These are phyloP conservation scores for Wickerhamomyces sp. DNA, from an alignment of 1,139 yeast genomes.

Conservation along the genomic window DNA sequence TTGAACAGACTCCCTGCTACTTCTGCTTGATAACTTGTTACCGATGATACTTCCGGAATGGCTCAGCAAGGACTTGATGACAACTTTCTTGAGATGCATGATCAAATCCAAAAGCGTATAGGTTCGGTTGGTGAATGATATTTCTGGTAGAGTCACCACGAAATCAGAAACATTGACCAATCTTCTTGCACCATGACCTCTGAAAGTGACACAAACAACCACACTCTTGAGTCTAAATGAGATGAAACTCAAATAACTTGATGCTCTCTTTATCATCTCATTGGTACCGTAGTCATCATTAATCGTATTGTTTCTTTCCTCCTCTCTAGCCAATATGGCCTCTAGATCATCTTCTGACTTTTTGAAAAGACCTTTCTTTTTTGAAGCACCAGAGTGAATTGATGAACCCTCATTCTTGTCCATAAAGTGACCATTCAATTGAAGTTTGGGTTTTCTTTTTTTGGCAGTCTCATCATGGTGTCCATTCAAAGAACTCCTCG, in stretches of 20 bases:
- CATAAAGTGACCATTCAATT: neutral
- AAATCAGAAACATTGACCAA: constrained; percentile 60
- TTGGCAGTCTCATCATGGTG: too few species aligned
- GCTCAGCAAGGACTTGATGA: constrained; percentile 46
- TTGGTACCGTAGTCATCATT: constrained; percentile 37
- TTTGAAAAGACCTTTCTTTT: constrained; percentile 1
- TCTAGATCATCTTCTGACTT: constrained; percentile 6
- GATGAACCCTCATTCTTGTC: neutral
- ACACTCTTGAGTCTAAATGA: constrained; percentile 43
- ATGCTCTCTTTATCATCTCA: constrained; percentile 56
- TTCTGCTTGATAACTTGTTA: constrained; percentile 40
- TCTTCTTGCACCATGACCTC: constrained; percentile 51
- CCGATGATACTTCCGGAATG: constrained; percentile 56
- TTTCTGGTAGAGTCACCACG: constrained; percentile 46
- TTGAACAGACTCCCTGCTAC: constrained; percentile 9
- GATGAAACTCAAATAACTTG: constrained; percentile 51
- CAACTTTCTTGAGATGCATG: constrained; percentile 42
- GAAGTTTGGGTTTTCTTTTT: neutral
- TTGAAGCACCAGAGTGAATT: neutral
- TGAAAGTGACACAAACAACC: constrained; percentile 50
- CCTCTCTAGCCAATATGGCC: neutral
- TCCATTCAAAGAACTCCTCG: neutral
- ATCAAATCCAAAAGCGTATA: constrained; percentile 53
- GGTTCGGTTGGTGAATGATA: constrained; percentile 42
- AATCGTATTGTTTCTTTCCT: neutral